Base-by-base conservation (phyloP, 2,329 filamentous ascomycete species). In the Zymoseptoria tritici region DNA sequence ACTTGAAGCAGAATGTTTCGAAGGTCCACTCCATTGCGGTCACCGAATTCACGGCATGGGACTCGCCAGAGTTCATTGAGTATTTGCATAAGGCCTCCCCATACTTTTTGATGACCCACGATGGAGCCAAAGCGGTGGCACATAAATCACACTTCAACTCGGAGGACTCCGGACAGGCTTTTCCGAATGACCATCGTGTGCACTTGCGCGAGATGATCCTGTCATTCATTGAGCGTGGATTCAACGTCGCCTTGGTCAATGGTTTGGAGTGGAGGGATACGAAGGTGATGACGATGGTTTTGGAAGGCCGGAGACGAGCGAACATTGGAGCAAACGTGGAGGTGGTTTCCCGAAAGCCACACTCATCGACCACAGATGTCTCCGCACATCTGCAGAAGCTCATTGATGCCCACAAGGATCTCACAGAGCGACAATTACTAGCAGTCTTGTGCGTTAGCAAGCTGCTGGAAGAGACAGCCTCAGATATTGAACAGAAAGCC, bases 101-200 rank as follows among this genome's bases (percentile, higher is more conserved):
- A 3, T 85, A 88, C 68, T 89, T 91, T 65, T 74, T 90, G 56
- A 81, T 91, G 76, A 83, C 82, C 56, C 85, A 89, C 64, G 85
- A 90, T 69, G 87, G 85, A 52, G 77, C 78, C 50, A 57, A 59
- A 11, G 54, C 69, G 20, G 58, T 57, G 3, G 60, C 66, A 24
- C 62, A 65, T 22, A 62, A 63, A n/a, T 62, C 64, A n/a, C 67
- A 65, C 51, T 21, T 49, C 54, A 55, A 19, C 26, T 11, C 24
- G 54, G 54, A 55, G 53, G 57, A 57, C 9, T 53, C 52, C 13
- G 31, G 26, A 20, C 54, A 63, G 50, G 31, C 57, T 9, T 52
- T 52, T 13, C 58, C 58, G 19, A 65, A 46, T 49, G 20, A 62
- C 11, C 60, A 68, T 56, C 62, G 67, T 52, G 57, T 67, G 2